phyloP scores from a whole-genome alignment of 495 filamentous ascomycete species.

The Parachaetomium inaequale region DNA sequence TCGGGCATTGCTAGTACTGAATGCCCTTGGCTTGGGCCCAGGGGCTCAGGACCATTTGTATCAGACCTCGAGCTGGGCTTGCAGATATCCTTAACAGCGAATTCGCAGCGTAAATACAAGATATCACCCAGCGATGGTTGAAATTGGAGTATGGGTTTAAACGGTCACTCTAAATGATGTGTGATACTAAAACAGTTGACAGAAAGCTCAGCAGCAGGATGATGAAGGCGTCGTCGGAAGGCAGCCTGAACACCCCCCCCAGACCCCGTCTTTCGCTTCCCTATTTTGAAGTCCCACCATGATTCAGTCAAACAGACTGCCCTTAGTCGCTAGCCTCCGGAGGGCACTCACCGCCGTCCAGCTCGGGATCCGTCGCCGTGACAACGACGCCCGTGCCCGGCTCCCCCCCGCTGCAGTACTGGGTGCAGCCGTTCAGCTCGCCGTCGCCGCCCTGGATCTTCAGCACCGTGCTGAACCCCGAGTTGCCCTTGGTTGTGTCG shows the following conservation, averaged over 20 bases:
- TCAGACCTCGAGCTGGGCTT: not conserved
- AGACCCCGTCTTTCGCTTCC: no score
- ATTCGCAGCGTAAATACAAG: no score
- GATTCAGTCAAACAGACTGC: not conserved
- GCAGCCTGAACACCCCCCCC: not conserved
- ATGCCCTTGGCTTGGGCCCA: not conserved
- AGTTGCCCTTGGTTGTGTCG: conserved; percentile 6
- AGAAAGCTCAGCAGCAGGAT: no score
- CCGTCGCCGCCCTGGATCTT: conserved; percentile 48
- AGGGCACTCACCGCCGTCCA: conserved; percentile 1
- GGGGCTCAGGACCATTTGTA: not conserved
- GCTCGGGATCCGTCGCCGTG: conserved; percentile 2
- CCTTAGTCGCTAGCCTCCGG: not conserved
- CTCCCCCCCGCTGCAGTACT: conserved; percentile 37
- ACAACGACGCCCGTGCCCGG: conserved; percentile 5
- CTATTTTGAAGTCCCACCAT: no score
- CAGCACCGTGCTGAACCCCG: conserved; percentile 58
- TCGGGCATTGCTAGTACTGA: not conserved
- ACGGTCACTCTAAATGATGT: no score
- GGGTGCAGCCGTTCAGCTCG: conserved; percentile 58
- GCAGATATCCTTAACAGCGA: not conserved
- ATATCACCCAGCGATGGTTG: no score
- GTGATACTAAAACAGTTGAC: no score
- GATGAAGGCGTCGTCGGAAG: not conserved
- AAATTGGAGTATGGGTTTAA: no score